phyloP scores from a whole-genome alignment of 2,329 filamentous ascomycete genomes.

The Raffaelea deltoideospora region DNA sequence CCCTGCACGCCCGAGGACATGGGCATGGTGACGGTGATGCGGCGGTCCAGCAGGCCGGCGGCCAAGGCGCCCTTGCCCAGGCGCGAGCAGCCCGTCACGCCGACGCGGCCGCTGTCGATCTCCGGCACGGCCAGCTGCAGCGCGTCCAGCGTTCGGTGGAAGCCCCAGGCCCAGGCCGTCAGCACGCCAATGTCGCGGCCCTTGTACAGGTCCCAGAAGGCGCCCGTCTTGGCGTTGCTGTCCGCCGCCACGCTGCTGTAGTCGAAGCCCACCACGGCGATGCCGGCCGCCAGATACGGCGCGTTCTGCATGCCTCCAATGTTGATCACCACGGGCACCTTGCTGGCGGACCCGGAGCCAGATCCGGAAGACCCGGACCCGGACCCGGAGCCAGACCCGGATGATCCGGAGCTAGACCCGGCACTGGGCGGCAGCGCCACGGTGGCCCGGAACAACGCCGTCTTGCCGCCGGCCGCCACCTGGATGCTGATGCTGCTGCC shows the following conservation, averaged over 20 bases:
- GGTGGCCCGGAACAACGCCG: constrained; percentile 26
- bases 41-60: constrained; percentile 33
- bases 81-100: constrained; percentile 38
- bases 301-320: constrained; percentile 33
- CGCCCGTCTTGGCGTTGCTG: constrained; percentile 31
- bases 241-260: constrained; percentile 31
- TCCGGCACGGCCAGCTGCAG: constrained; percentile 30
- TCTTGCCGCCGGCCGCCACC: constrained; percentile 26
- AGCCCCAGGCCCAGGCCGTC: constrained; percentile 40
- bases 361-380: constrained; percentile 4
- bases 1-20: constrained; percentile 42
- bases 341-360: constrained; percentile 16
- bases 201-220: constrained; percentile 33
- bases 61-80: constrained; percentile 39
- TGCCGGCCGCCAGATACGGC: constrained; percentile 28
- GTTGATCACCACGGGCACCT: constrained; percentile 31
- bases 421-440: constrained; percentile 20
- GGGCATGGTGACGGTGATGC: constrained; percentile 38
- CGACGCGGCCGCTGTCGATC: constrained; percentile 25
- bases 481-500: constrained; percentile 27
- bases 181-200: constrained; percentile 33
- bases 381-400: constrained; percentile 14
- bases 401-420: constrained; percentile 5
- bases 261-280: constrained; percentile 33
- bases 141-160: constrained; percentile 36